Evolutionary conservation across 129 eudicot genomes (phyloP), one percentile per base, ranked within the genome.

Genomic region (Lactuca sativa): DNA sequence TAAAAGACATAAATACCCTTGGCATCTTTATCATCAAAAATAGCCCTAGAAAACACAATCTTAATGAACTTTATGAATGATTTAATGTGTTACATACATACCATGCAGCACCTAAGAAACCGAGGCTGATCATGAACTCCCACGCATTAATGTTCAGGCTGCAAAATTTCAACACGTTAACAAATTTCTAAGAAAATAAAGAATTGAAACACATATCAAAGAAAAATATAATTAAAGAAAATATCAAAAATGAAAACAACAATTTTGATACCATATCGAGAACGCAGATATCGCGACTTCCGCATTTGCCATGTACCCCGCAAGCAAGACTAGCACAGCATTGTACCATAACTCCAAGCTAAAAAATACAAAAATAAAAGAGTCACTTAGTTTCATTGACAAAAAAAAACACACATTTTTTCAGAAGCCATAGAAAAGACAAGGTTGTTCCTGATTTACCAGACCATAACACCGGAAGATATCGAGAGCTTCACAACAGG

Each of bases 21-120:
- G 5, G 3, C n/a, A 10, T 47, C 6, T 47, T 11, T 47, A 2
- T 10, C 5, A 47, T 47, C 3, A 5, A 47, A 11, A 7, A 40
- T 40, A 40, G 47, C 47, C 47, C 11, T 40, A 40, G 47, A 40
- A 40, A 40, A 43, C 1, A 12, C 1, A 12, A 0, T 47, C 15
- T n/a, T 14, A 70, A 58, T 31, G 6, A 30, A 60, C 40, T 9
- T 21, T 14, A 4, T 2, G 7, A 51, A 12, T 30, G 5, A 36
- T 34, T 7, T 41, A 47, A n/a, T 59, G 12, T 7, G 15, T 44
- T 30, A 25, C 30, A 25, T 8, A 49, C 79, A 5, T 88, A 91
- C 97, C 96, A 86, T 66, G 96, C 89, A 72, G 97, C 96, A 38
- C 95, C 97, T 47, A 92, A 95, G 73, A 88, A 88, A 65, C 95